Evolutionary conservation across 1,139 yeast species (phyloP).

Genomic region (Pichia sp.): DNA sequence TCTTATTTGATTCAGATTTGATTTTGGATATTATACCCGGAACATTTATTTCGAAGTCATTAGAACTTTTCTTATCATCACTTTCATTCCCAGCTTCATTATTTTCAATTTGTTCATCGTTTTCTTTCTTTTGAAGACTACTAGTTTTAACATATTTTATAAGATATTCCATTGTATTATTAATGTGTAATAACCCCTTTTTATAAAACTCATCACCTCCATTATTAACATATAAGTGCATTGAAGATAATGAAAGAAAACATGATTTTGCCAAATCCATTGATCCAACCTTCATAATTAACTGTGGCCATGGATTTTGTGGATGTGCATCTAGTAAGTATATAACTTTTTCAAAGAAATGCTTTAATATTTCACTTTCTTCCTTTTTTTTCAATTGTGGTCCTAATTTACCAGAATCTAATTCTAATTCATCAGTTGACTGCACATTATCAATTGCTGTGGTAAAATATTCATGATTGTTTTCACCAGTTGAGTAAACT

Average conservation of each 20-base stretch:
- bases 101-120: neutral
- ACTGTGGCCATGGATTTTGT: slow-evolving; percentile 51
- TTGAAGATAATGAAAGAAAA: slow-evolving; percentile 46
- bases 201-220: slow-evolving; percentile 45
- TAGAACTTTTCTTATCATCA: slow-evolving; percentile 3
- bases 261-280: slow-evolving; percentile 50
- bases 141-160: slow-evolving; percentile 30
- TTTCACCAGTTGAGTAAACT: neutral
- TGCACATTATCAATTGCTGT: neutral
- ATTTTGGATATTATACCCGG: slow-evolving; percentile 30
- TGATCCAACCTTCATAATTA: slow-evolving; percentile 49
- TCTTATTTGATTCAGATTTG: slow-evolving; percentile 31
- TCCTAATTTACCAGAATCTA: slow-evolving; percentile 6
- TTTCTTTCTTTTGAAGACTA: slow-evolving; percentile 12
- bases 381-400: slow-evolving; percentile 27
- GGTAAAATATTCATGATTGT: neutral
- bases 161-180: slow-evolving; percentile 46
- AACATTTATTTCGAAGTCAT: slow-evolving; percentile 23
- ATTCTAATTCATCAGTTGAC: neutral
- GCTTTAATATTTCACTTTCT: slow-evolving; percentile 45
- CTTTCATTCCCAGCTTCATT: slow-evolving; percentile 5
- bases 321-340: slow-evolving; percentile 52
- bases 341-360: slow-evolving; percentile 45
- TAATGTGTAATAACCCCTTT: slow-evolving; percentile 45
- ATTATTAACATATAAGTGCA: slow-evolving; percentile 45